Evolutionary conservation across 225 moss, liverwort and hornwort genomes (phyloP).

Genomic region (Straminergon stramineum): DNA sequence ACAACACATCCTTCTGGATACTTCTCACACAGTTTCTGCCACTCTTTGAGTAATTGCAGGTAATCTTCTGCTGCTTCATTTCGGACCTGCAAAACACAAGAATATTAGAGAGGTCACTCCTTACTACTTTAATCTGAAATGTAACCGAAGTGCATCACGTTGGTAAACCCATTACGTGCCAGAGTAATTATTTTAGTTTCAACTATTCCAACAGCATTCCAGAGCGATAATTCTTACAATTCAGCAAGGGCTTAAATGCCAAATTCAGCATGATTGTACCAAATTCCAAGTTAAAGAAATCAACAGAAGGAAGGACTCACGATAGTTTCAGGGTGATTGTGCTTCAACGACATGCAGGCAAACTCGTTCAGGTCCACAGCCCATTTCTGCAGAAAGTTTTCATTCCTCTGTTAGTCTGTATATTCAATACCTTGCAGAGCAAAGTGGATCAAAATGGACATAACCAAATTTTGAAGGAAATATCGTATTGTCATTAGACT

Average conservation of each 20-base stretch:
- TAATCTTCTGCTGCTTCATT: constrained; percentile 92
- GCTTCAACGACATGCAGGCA: constrained; percentile 75
- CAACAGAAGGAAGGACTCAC: constrained; percentile 16
- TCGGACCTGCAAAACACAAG: constrained; percentile 45
- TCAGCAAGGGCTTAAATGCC: background rate
- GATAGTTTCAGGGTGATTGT: constrained; percentile 87
- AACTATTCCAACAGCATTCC: background rate
- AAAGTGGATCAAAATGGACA: background rate
- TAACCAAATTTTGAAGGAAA: background rate
- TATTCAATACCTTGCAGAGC: background rate
- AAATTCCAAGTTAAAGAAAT: background rate
- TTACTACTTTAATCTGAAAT: background rate
- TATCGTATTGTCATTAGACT: background rate
- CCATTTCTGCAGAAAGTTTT: constrained; percentile 59
- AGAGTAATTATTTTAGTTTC: no score
- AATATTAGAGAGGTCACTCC: background rate
- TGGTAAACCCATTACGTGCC: background rate
- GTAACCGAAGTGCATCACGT: background rate
- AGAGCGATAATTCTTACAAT: background rate
- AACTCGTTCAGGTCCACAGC: constrained; percentile 80
- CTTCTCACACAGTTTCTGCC: constrained; percentile 68
- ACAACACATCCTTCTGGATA: constrained; percentile 49
- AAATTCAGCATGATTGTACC: background rate
- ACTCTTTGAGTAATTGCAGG: constrained; percentile 57
- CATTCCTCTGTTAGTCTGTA: background rate